Conservation (phyloP, 2,329 filamentous ascomycete species). For the Talaromyces rugulosus region DNA sequence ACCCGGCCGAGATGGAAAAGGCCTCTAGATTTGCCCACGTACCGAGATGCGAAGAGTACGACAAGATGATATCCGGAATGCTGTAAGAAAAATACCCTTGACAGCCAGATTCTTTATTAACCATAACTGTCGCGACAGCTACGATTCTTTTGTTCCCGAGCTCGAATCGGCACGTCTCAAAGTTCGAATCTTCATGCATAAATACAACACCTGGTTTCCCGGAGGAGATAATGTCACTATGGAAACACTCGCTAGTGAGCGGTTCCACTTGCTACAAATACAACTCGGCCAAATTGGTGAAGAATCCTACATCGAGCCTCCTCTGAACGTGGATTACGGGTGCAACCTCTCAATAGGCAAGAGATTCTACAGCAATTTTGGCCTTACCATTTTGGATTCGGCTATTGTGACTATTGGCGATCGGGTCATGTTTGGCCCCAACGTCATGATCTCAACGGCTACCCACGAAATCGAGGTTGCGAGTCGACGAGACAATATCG, state of each 20-base stretch:
- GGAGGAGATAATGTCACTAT: not conserved
- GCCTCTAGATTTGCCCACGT: not conserved
- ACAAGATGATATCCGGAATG: constrained; percentile 11
- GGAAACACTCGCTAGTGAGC: not conserved
- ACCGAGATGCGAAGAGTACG: constrained; percentile 7
- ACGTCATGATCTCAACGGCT: constrained; percentile 50
- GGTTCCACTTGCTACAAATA: constrained; percentile 8
- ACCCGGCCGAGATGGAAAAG: not conserved
- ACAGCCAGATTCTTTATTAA: not conserved
- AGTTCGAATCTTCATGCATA: not conserved
- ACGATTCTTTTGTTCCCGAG: constrained; percentile 3
- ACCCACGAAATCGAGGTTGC: constrained; percentile 51
- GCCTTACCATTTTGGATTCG: constrained; percentile 53
- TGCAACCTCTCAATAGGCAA: constrained; percentile 28
- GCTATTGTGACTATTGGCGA: constrained; percentile 52
- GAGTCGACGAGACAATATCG: constrained; percentile 45
- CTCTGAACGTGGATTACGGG: constrained; percentile 30
- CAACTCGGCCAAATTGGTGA: constrained; percentile 12
- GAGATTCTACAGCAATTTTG: constrained; percentile 43
- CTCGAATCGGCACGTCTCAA: constrained; percentile 1
- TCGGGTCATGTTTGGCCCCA: constrained; percentile 51
- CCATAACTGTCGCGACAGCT: not conserved
- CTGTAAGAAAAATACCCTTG: not conserved
- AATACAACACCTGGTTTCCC: constrained; percentile 5
- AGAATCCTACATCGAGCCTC: constrained; percentile 23